Conservation (phyloP, 2,329 filamentous ascomycete species). For the Colletotrichum spinosum region DNA sequence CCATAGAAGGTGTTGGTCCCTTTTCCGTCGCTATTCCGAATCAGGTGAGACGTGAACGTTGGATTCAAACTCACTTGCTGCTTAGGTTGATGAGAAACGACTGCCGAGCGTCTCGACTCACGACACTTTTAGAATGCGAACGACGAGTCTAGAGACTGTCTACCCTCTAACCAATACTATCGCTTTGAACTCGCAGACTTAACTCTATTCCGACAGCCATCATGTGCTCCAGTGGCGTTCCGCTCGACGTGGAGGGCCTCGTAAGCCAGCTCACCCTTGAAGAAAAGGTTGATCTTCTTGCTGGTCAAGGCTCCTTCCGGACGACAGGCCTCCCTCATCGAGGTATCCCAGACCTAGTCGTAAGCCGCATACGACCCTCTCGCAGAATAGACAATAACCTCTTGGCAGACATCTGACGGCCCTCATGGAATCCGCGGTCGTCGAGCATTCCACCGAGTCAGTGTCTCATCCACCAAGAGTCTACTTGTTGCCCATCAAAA, state of each 20-base stretch:
- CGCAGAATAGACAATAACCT: not conserved
- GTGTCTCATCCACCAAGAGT: not conserved
- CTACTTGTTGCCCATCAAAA: too few species aligned
- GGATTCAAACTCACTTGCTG: not conserved
- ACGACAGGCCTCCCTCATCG: conserved; percentile 35
- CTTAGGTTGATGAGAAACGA: too few species aligned
- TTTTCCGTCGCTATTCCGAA: conserved; percentile 35
- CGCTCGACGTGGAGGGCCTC: conserved; percentile 33
- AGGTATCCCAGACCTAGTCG: conserved; percentile 29
- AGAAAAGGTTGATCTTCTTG: conserved; percentile 38
- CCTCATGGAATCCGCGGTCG: conserved; percentile 34
- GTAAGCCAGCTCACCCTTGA: conserved; percentile 35
- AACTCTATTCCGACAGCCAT: not conserved
- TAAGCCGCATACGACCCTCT: not conserved
- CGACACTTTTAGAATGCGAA: too few species aligned
- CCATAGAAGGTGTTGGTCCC: too few species aligned
- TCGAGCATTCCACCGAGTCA: conserved; percentile 22
- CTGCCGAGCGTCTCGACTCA: too few species aligned
- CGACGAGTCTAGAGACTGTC: too few species aligned
- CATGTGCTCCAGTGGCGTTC: not conserved
- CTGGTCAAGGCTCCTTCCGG: conserved; percentile 34
- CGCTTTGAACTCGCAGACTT: too few species aligned
- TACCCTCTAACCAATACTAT: too few species aligned
- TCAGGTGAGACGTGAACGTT: conserved; percentile 1
- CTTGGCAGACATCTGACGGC: conserved; percentile 22